These are phyloP conservation scores for Trichoderma gracile DNA, from an alignment of 2,329 filamentous ascomycete species.

Conservation along the genomic window DNA sequence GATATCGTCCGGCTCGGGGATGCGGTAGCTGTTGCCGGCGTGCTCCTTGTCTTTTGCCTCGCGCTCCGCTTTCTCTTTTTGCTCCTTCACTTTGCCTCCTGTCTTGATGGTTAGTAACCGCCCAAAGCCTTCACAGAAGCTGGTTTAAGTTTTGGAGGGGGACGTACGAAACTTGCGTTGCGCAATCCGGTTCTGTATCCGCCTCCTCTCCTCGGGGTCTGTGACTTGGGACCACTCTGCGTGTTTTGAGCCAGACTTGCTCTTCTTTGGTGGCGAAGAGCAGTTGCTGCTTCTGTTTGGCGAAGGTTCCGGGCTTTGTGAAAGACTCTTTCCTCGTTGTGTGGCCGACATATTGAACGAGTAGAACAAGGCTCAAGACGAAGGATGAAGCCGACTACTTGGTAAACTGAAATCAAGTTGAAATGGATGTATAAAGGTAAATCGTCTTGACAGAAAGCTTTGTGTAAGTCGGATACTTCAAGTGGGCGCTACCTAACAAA, in stretches of 20 bases:
- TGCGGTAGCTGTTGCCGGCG: conserved; percentile 64
- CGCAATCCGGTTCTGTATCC: conserved; percentile 74
- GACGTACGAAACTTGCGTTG: conserved; percentile 73
- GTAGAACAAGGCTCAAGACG: background rate
- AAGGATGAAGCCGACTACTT: background rate
- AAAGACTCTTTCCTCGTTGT: conserved; percentile 31
- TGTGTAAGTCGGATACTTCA: background rate
- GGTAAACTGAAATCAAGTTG: background rate
- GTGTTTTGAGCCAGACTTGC: conserved; percentile 46
- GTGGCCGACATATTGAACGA: conserved; percentile 29
- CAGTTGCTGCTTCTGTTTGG: conserved; percentile 35
- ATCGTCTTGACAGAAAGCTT: too few relatives aligned
- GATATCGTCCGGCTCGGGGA: conserved; percentile 60
- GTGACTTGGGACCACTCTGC: conserved; percentile 70
- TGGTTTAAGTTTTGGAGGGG: background rate
- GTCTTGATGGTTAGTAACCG: conserved; percentile 22
- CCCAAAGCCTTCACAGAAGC: background rate
- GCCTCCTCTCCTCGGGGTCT: conserved; percentile 69
- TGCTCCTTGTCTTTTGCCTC: conserved; percentile 63
- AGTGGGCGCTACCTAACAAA: background rate
- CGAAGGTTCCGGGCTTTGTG: conserved; percentile 29
- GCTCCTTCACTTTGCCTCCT: conserved; percentile 71
- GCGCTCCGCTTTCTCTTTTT: conserved; percentile 65
- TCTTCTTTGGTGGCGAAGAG: conserved; percentile 41
- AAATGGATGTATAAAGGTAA: background rate